Conservation (phyloP, 495 filamentous ascomycete species). For the Acidomyces sp. region DNA sequence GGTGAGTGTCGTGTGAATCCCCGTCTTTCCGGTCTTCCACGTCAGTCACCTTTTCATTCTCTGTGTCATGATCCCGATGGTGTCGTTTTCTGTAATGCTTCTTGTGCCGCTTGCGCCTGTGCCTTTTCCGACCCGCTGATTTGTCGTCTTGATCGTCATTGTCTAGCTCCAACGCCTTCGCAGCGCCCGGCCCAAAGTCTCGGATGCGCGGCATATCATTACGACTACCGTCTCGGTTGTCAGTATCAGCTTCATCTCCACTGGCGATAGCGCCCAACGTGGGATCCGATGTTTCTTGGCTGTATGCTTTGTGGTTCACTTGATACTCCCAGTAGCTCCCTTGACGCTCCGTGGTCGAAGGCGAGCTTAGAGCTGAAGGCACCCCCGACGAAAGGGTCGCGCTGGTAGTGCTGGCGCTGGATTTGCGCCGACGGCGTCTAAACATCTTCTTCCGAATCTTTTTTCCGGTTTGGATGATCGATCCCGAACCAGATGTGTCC, state of each 20-base stretch:
- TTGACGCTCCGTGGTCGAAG: slow-evolving; percentile 30
- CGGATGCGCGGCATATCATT: slow-evolving; percentile 25
- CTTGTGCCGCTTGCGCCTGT: slow-evolving; percentile 32
- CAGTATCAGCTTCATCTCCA: slow-evolving; percentile 34
- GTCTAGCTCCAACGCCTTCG: too few species aligned
- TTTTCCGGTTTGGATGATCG: slow-evolving; percentile 55
- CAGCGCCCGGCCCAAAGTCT: slow-evolving; percentile 29
- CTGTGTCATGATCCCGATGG: slow-evolving; percentile 16
- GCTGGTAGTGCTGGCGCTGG: slow-evolving; percentile 55
- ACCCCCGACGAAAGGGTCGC: slow-evolving; percentile 32
- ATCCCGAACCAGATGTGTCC: slow-evolving; percentile 47
- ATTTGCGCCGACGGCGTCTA: slow-evolving; percentile 54
- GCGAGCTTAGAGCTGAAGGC: slow-evolving; percentile 31
- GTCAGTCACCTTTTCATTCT: slow-evolving; percentile 7
- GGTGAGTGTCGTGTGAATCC: neutral
- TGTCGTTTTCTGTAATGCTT: slow-evolving; percentile 27
- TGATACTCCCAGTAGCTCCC: slow-evolving; percentile 27
- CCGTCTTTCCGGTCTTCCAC: slow-evolving; percentile 12
- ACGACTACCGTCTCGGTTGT: slow-evolving; percentile 28
- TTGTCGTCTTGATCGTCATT: slow-evolving; percentile 23
- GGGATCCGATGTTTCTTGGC: slow-evolving; percentile 14
- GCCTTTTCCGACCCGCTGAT: slow-evolving; percentile 21
- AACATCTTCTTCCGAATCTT: slow-evolving; percentile 54
- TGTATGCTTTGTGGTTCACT: slow-evolving; percentile 14
- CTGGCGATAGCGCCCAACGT: slow-evolving; percentile 30